These are phyloP conservation scores for Tulasnella sp. DNA, from an alignment of 768 basidiomycete species.

Conservation along the genomic window DNA sequence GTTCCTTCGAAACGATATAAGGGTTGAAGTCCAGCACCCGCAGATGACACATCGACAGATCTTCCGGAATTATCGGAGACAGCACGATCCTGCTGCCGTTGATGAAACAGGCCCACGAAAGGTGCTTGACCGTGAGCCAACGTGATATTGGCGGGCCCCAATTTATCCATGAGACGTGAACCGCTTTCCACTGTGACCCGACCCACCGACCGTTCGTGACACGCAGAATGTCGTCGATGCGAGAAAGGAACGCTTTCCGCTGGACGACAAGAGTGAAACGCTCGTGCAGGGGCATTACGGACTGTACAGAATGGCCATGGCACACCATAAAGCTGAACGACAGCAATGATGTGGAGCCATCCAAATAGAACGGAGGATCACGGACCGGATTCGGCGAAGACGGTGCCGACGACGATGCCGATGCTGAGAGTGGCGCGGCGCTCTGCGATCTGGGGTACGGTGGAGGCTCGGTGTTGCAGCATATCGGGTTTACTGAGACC, in stretches of 20 bases:
- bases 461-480: slow-evolving; percentile 10
- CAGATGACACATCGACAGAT: slow-evolving; percentile 1
- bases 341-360: neutral
- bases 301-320: neutral
- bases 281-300: slow-evolving; percentile 1
- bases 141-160: slow-evolving; percentile 7
- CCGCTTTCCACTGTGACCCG: neutral
- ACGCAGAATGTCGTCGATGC: neutral
- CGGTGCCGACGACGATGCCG: neutral
- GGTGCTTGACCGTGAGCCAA: slow-evolving; percentile 5
- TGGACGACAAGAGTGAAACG: slow-evolving; percentile 13
- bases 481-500: slow-evolving; percentile 10
- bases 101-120: slow-evolving; percentile 11
- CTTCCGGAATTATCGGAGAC: neutral
- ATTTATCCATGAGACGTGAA: neutral
- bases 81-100: slow-evolving; percentile 6
- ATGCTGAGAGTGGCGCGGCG: neutral
- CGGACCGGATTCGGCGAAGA: neutral
- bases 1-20: slow-evolving; percentile 1
- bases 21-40: slow-evolving; percentile 12
- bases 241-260: neutral
- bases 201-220: neutral
- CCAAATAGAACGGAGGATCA: neutral
- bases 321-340: slow-evolving; percentile 14
- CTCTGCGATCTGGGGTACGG: neutral